These are phyloP conservation scores for Medicago ruthenica DNA, from an alignment of 306 rosid genomes.

Conservation along the genomic window DNA sequence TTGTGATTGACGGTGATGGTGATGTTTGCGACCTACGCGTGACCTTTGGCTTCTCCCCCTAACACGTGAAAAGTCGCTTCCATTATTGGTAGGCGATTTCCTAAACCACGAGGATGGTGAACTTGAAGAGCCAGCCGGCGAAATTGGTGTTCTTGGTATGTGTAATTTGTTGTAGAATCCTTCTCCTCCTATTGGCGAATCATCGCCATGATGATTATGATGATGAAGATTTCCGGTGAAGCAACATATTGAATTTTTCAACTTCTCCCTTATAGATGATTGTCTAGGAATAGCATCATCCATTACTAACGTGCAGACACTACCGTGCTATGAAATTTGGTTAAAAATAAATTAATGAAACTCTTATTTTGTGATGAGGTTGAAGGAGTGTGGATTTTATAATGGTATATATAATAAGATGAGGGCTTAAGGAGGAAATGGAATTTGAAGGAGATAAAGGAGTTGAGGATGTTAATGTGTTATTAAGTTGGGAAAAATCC, in stretches of 20 bases:
- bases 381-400: neutral
- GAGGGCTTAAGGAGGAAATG: neutral
- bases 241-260: constrained; percentile 48
- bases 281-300: constrained; percentile 18
- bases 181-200: neutral
- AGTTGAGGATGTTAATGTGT: neutral
- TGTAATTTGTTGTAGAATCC: constrained; percentile 14
- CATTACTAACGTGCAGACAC: neutral
- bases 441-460: neutral
- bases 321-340: neutral
- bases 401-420: constrained; percentile 20
- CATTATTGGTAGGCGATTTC: constrained; percentile 16
- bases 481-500: constrained; percentile 36
- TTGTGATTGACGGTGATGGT: constrained; percentile 28
- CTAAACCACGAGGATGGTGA: neutral
- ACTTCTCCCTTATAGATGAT: constrained; percentile 33
- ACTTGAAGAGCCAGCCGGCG: neutral
- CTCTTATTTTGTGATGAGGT: neutral
- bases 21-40: neutral
- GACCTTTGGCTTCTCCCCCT: constrained; percentile 23
- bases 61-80: neutral
- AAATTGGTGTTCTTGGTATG: constrained; percentile 34
- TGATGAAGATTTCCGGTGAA: constrained; percentile 25
- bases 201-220: neutral
- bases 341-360: neutral